Evolutionary conservation across 2,329 filamentous ascomycete species (phyloP), one percentile per base, ranked within the genome.

Genomic region (Xylaria sp.): DNA sequence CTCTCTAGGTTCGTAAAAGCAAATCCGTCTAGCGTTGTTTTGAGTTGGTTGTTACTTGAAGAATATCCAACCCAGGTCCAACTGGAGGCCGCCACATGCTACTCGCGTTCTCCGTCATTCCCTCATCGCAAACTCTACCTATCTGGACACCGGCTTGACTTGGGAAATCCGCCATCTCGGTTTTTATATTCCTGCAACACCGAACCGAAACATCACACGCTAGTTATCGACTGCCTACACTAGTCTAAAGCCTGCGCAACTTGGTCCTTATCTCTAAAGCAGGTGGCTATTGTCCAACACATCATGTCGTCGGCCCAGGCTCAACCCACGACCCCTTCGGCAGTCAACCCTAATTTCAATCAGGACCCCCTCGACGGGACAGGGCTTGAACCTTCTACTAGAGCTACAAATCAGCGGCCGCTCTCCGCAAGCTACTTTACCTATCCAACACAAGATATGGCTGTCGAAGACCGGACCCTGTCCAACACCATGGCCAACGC

Each of bases 401-500:
- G 57, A 61, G 63, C 69, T 61, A 66, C 64, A 51, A 56, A 60
- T 59, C 68, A 65, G 38, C 66, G 65, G 62, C 71, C 50, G 57
- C 57, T 57, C 47, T 70, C 73, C 39, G 71, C 64, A 44, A 71
- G 71, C 65, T 78, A 79, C 68, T 77, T 77, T 20, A 60, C 72
- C 55, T 74, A 78, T 33, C 67, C 62, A 49, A 66, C 65, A 49
- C 72, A 74, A 59, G 62, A 68, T 33, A 59, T 63, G 60, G 55
- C 65, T 20, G 67, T 77, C 5, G 76, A 80, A 67, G 73, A 78
- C 60, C 75, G 78, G 59, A 79, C 79, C 3, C 49, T 77, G 42
- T 75, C 77, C 61, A 81, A 81, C 66, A 80, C 80, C 1, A 56
- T 78, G 22, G 76, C 78, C 47, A 81, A 81, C 69, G 69, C 79